Evolutionary conservation across 805 yeast species (phyloP), one percentile per base, ranked within the genome.

Genomic region (Lachancea nothofagi): DNA sequence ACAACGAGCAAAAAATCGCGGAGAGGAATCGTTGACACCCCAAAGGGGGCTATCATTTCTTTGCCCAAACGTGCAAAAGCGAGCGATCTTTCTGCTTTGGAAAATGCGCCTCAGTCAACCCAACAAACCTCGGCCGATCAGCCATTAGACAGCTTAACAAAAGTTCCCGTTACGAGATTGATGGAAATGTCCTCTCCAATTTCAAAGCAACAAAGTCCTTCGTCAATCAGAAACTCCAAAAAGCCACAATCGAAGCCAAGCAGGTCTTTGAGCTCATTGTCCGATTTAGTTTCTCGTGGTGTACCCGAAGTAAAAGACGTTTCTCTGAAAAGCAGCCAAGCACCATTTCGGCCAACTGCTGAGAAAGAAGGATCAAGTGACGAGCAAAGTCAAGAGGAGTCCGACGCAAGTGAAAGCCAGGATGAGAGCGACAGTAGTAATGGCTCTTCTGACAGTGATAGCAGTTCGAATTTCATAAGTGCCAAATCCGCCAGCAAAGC

Each of bases 291-390:
- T 4, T 67, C 71, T n/a, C 66, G 80, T 38, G 87, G 85, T 3
- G 70, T 80, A 9, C 88, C 88, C 2, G 83, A 75, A 15, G 85
- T 80, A 0, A 71, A 69, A 40, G 84, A 78, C 32, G 64, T 65
- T 15, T 44, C 54, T 23, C 48, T 57, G 13, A 26, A 44, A 7
- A 32, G 45, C 8, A 42, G 31, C 7, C 8, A 28, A 8, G 33
- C 41, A 10, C 29, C 37, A 15, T 24, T 24, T 9, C 21, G 10
- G 12, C n/a, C 33, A 10, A 7, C 38, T 20, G 15, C 21, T 12
- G 19, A n/a, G 9, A 33, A 46, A 37, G 46, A 41, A 18, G 48
- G 39, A 1, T 44, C 50, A 22, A 29, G 38, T 18, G 38, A 33
- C 7, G 51, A 43, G 34, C 47, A 53, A 4, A 45, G 40, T 34